Evolutionary conservation across 352 stramenopile species (phyloP).

Genomic region (Phytophthora pisi): DNA sequence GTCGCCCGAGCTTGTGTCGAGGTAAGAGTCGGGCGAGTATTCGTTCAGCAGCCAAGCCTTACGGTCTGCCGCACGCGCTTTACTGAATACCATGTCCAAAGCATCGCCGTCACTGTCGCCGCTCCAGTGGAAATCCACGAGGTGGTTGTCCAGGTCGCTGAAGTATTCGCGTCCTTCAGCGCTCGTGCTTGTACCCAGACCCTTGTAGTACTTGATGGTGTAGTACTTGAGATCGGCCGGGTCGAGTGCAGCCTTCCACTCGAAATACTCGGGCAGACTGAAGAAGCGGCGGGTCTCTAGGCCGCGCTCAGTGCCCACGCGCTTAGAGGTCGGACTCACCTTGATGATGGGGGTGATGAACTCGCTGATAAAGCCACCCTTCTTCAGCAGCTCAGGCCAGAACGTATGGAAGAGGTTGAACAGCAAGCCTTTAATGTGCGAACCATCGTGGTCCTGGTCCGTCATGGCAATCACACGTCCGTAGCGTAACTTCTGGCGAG

Average conservation of each 20-base stretch:
- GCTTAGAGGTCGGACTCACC: conserved; percentile 68
- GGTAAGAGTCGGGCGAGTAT: conserved; percentile 87
- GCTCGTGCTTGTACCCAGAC: conserved; percentile 98
- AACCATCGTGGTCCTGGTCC: conserved; percentile 99
- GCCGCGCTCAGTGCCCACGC: conserved; percentile 64
- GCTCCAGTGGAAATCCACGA: conserved; percentile 90
- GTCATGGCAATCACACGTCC: conserved; percentile 99
- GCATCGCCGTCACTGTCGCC: conserved; percentile 87
- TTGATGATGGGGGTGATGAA: conserved; percentile 99
- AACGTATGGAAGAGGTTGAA: conserved; percentile 99
- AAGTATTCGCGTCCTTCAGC: conserved; percentile 99
- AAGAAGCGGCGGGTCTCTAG: conserved; percentile 93
- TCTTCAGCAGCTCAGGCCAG: conserved; percentile 96
- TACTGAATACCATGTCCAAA: conserved; percentile 99
- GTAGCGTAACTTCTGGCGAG: conserved; percentile 94
- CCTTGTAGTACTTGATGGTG: conserved; percentile 99
- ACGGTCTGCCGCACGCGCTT: conserved; percentile 95
- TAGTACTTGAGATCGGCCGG: conserved; percentile 85
- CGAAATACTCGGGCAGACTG: conserved; percentile 96
- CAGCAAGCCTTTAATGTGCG: conserved; percentile 99
- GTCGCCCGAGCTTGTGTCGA: conserved; percentile 91
- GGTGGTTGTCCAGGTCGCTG: conserved; percentile 93
- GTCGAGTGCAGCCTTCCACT: conserved; percentile 89
- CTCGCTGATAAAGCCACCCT: conserved; percentile 96
- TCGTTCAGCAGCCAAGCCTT: conserved; percentile 96